Evolutionary conservation across 2,329 filamentous ascomycete genomes (phyloP), one percentile per base, ranked within the genome.

Genomic region (Sodiomyces alkalinus): DNA sequence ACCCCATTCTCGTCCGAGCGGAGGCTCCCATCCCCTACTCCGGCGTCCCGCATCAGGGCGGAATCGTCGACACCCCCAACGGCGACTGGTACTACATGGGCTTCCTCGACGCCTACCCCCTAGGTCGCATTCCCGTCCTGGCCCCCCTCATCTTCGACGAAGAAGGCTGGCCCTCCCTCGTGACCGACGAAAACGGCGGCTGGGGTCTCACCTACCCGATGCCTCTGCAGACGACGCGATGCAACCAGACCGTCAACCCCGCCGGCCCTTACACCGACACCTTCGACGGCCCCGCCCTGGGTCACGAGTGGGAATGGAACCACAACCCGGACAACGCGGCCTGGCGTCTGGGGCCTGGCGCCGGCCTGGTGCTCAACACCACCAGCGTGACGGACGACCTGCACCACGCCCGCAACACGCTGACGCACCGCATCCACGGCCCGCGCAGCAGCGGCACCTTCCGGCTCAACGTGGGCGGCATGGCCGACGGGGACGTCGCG

Each of bases 1-100:
- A 56, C 9, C 38, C 54, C 0, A 47, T 73, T 0, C 46, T 60
- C 8, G 41, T 58, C 10, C 40, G 45, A 19, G 51, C 63, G 8
- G 22, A 37, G 0, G 46, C 55, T 0, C 61, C 64, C 0, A 39
- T 69, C 0, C 28, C 51, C 0, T 55, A 49, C 13, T 54, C 55
- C 0, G 64, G 64, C 1, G 45, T 42, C 11, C 53, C 58, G 0
- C 62, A 70, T 37, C 68, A 73, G 41, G 67, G 67, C 2, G 58
- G 62, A 11, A 46, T 73, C 7, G 53, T 72, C 4, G 52, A 65
- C 26, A 67, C 62, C 0, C 53, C 54, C 3, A 42, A 53, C 12
- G 59, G 58, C 1, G 46, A 60, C n/a, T 72, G 66, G 66, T 69
- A 65, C 38, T 73, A 66, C 39, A 60, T 69, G 41, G 55, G 59